phyloP scores from a whole-genome alignment of 768 basidiomycete genomes.

The Rickenella mellea region DNA sequence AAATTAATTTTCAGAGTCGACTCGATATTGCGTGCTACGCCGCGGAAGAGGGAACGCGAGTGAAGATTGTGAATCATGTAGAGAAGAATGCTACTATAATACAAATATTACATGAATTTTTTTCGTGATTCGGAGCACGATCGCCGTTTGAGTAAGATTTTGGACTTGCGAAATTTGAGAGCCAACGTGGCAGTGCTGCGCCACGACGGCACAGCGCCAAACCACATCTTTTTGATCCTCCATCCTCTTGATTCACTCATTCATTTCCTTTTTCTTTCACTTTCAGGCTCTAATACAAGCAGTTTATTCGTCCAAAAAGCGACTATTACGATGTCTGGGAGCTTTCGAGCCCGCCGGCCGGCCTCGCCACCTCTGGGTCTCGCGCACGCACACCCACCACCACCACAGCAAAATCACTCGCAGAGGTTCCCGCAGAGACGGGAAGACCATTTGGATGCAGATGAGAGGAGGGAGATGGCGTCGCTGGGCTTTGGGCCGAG shows the following conservation, averaged over 20 bases:
- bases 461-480: conserved; percentile 59
- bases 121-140: background rate
- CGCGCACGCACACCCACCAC: conserved; percentile 22
- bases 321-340: conserved; percentile 25
- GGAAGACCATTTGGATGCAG: conserved; percentile 65
- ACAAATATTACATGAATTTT: background rate
- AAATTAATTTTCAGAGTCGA: conserved; percentile 53
- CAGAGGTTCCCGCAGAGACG: conserved; percentile 58
- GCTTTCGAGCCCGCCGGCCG: conserved; percentile 58
- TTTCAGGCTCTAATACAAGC: too few relatives aligned
- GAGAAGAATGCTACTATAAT: conserved; percentile 1
- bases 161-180: background rate
- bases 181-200: conserved; percentile 1
- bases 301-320: background rate
- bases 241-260: conserved; percentile 3
- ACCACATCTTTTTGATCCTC: background rate
- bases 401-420: conserved; percentile 13
- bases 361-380: conserved; percentile 54
- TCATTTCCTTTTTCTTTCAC: conserved; percentile 1
- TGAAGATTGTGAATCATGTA: background rate
- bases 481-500: conserved; percentile 53
- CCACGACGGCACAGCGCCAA: too few relatives aligned
- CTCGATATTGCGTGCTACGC: conserved; percentile 81
- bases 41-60: conserved; percentile 76
- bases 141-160: background rate